Conservation (phyloP, 2,329 filamentous ascomycete genomes). For the Colletotrichum liaoningense region DNA sequence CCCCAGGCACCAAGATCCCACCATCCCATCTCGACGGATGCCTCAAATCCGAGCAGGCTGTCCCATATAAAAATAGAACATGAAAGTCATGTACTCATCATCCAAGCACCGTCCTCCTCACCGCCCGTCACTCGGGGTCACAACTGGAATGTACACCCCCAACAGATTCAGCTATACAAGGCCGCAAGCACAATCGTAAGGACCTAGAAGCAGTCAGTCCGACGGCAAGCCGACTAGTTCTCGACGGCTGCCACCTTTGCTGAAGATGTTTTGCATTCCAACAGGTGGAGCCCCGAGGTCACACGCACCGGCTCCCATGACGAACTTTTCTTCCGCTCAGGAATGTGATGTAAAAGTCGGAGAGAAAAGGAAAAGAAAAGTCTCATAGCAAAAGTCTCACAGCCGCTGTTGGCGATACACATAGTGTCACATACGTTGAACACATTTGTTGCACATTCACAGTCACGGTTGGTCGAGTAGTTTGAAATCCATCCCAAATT, state of each 20-base stretch:
- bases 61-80: too few species aligned
- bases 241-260: conserved; percentile 10
- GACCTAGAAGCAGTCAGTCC: too few species aligned
- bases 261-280: conserved; percentile 29
- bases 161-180: background rate
- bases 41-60: too few species aligned
- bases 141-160: conserved; percentile 24
- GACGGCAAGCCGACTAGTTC: background rate
- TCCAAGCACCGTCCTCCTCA: background rate
- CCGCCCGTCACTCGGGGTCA: conserved; percentile 26
- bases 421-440: background rate
- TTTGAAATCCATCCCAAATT: conserved; percentile 23
- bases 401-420: background rate
- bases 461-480: background rate
- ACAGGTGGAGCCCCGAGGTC: background rate
- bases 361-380: background rate
- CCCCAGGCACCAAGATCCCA: too few species aligned
- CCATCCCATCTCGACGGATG: too few species aligned
- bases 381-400: background rate
- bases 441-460: too few species aligned
- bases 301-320: conserved; percentile 1
- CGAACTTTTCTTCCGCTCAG: background rate
- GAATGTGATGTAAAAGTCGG: conserved; percentile 8
- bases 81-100: too few species aligned
- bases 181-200: too few species aligned